phyloP scores from a whole-genome alignment of 2,329 filamentous ascomycete species.

The Alternaria viburni region DNA sequence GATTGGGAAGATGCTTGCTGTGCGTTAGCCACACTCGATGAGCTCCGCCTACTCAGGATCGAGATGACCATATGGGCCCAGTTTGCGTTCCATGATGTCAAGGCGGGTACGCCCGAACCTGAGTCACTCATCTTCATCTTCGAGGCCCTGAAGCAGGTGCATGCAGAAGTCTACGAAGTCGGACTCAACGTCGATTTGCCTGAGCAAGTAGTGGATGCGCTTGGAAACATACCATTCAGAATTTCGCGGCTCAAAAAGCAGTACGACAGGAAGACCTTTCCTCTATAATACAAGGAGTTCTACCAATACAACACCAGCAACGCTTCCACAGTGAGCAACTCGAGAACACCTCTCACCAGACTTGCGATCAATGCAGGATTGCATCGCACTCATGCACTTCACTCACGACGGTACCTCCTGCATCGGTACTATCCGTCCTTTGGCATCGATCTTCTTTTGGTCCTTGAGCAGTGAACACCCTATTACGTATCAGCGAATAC shows the following conservation, averaged over 20 bases:
- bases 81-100: neutral
- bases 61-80: slow-evolving; percentile 13
- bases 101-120: too few relatives aligned
- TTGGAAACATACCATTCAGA: neutral
- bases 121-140: too few relatives aligned
- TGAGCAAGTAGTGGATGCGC: neutral
- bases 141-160: neutral
- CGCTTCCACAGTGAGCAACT: too few relatives aligned
- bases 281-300: neutral
- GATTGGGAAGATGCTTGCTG: slow-evolving; percentile 7
- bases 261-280: neutral
- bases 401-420: too few relatives aligned
- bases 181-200: slow-evolving; percentile 12
- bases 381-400: too few relatives aligned
- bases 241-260: slow-evolving; percentile 2
- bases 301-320: too few relatives aligned
- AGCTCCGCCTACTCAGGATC: slow-evolving; percentile 9
- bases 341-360: too few relatives aligned
- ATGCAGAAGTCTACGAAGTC: slow-evolving; percentile 1
- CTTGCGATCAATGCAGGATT: too few relatives aligned
- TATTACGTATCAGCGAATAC: neutral
- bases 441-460: slow-evolving; percentile 1
- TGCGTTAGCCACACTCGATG: neutral
- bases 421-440: slow-evolving; percentile 1
- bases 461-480: slow-evolving; percentile 6